Evolutionary conservation across 441 rosid species (phyloP).

Genomic region (Lepidium campestre): DNA sequence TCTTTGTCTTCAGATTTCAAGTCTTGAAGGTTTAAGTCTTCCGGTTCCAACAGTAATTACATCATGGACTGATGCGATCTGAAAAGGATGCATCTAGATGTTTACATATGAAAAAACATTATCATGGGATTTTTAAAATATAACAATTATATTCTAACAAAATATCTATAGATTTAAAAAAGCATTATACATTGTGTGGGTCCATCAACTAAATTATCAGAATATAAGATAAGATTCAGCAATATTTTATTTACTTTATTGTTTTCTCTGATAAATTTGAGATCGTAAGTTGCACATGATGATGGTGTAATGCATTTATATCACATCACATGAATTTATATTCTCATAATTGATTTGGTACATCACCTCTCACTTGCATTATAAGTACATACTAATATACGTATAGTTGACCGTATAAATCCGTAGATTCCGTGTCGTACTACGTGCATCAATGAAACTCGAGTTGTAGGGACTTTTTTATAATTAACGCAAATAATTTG

Average conservation of each 20-base stretch:
- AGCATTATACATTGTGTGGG: conserved; percentile 3
- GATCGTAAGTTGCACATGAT: conserved; percentile 29
- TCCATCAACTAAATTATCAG: conserved; percentile 17
- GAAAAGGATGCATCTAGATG: conserved; percentile 12
- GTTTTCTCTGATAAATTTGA: neutral
- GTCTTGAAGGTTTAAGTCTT: too few species aligned
- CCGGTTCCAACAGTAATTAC: too few species aligned
- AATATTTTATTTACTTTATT: conserved; percentile 7
- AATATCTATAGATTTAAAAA: neutral
- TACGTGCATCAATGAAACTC: neutral
- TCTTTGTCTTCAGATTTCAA: too few species aligned
- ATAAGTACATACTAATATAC: conserved; percentile 11
- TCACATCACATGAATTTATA: conserved; percentile 28
- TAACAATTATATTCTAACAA: neutral
- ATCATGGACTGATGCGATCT: conserved; percentile 14
- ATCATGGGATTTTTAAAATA: neutral
- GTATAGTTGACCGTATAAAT: conserved; percentile 12
- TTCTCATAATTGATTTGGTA: neutral
- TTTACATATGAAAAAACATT: neutral
- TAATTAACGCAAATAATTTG: neutral
- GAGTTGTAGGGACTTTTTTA: neutral
- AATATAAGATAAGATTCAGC: conserved; percentile 27
- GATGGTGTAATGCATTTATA: conserved; percentile 26
- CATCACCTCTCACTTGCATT: conserved; percentile 16
- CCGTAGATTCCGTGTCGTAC: neutral